Percentiles rank a stretch among this genome's conserved stretches.
Evolutionary conservation across 805 yeast species (phyloP).

Genomic region (Saccharomycopsis fermentans): DNA sequence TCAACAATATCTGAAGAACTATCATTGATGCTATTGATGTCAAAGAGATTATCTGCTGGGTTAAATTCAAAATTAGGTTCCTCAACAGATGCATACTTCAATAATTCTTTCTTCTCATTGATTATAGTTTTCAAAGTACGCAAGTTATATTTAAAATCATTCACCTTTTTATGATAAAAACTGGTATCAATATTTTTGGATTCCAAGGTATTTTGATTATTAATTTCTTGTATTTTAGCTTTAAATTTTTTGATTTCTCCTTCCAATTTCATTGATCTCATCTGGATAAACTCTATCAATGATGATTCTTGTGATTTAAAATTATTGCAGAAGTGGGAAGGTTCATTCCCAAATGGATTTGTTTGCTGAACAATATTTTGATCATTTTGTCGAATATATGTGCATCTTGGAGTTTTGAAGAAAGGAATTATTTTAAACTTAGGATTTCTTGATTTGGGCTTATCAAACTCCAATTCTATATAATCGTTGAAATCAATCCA

Average conservation of each 20-base stretch:
- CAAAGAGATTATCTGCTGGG: background rate
- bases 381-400: constrained; percentile 46
- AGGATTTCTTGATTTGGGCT: constrained; percentile 32
- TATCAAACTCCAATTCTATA: constrained; percentile 50
- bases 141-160: constrained; percentile 26
- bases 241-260: constrained; percentile 28
- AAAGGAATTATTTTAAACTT: constrained; percentile 37
- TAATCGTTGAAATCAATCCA: constrained; percentile 79
- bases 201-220: constrained; percentile 8
- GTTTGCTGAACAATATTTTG: constrained; percentile 33
- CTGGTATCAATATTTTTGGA: background rate
- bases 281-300: constrained; percentile 36
- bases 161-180: constrained; percentile 19
- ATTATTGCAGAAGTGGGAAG: constrained; percentile 43
- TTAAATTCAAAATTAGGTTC: constrained; percentile 1
- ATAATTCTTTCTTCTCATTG: constrained; percentile 22
- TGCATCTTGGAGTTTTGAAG: constrained; percentile 45
- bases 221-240: constrained; percentile 22
- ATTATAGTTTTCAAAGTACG: constrained; percentile 26
- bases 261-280: constrained; percentile 31
- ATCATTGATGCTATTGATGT: background rate
- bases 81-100: constrained; percentile 13
- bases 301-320: constrained; percentile 43
- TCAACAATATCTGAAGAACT: background rate
- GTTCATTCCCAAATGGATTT: constrained; percentile 52